These are phyloP conservation scores for Nemania abortiva DNA, from an alignment of 2,329 filamentous ascomycete species.

Conservation along the genomic window DNA sequence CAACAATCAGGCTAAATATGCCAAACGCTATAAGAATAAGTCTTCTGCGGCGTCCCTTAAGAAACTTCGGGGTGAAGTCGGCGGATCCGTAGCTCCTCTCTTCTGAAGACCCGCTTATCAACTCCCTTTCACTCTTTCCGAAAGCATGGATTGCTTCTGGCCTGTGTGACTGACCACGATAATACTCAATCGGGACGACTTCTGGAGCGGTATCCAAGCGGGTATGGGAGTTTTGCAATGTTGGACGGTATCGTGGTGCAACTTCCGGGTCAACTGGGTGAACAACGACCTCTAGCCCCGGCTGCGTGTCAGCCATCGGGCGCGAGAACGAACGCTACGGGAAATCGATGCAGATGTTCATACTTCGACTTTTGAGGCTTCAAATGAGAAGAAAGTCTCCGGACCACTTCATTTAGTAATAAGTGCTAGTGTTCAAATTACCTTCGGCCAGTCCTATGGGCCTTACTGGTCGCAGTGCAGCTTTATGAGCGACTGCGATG, in stretches of 20 bases:
- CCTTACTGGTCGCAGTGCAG: not conserved
- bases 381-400: not conserved
- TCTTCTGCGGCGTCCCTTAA: not conserved
- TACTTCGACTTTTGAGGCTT: too few relatives aligned
- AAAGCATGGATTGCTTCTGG: constrained; percentile 3
- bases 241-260: too few relatives aligned
- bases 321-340: not conserved
- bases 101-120: not conserved
- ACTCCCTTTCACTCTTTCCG: not conserved
- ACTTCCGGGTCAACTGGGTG: not conserved
- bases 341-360: not conserved
- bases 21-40: not conserved
- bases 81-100: not conserved
- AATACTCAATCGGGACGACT: not conserved
- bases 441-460: not conserved
- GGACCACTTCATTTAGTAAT: not conserved
- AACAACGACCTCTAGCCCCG: not conserved
- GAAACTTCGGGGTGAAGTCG: not conserved
- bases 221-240: not conserved
- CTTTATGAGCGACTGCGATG: not conserved
- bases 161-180: not conserved
- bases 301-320: not conserved
- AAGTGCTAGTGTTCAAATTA: not conserved
- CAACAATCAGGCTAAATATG: not conserved
- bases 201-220: not conserved